Percentiles rank a stretch among this genome's conserved stretches.
Evolutionary conservation across 1,284 basidiomycete genomes (phyloP).

Genomic region (Phlebopus sp.): DNA sequence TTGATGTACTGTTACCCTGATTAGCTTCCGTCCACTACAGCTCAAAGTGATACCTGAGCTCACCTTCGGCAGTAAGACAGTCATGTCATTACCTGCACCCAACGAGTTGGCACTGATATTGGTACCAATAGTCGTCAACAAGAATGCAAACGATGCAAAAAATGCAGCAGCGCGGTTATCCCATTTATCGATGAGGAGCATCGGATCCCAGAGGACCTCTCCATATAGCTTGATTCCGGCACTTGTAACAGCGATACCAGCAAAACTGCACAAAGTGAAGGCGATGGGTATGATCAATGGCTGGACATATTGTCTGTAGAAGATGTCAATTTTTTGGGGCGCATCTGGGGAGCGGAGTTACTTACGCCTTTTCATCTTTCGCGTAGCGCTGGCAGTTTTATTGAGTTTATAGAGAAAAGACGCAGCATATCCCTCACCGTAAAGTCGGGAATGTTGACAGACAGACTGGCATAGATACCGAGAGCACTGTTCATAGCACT

Average conservation of each 20-base stretch:
- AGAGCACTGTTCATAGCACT: constrained; percentile 54
- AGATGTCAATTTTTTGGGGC: neutral
- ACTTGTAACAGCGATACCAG: constrained; percentile 56
- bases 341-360: neutral
- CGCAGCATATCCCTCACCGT: constrained; percentile 32
- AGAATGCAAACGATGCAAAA: constrained; percentile 58
- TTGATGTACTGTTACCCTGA: constrained; percentile 47
- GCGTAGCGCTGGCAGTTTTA: constrained; percentile 23
- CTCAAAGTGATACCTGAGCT: neutral
- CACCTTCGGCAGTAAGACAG: constrained; percentile 46
- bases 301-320: constrained; percentile 48
- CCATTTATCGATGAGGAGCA: constrained; percentile 52
- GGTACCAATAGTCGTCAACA: constrained; percentile 57
- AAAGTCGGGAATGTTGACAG: constrained; percentile 60
- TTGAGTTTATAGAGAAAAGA: neutral
- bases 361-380: constrained; percentile 27
- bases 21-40: constrained; percentile 8
- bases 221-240: constrained; percentile 51
- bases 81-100: constrained; percentile 63
- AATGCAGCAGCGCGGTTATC: constrained; percentile 67
- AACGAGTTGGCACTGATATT: constrained; percentile 67
- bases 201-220: constrained; percentile 48
- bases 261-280: constrained; percentile 55
- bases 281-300: constrained; percentile 54
- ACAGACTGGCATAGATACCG: constrained; percentile 47